Conservation (phyloP, 31 red algal genomes). For the Odonthalia washingtoniensis region DNA sequence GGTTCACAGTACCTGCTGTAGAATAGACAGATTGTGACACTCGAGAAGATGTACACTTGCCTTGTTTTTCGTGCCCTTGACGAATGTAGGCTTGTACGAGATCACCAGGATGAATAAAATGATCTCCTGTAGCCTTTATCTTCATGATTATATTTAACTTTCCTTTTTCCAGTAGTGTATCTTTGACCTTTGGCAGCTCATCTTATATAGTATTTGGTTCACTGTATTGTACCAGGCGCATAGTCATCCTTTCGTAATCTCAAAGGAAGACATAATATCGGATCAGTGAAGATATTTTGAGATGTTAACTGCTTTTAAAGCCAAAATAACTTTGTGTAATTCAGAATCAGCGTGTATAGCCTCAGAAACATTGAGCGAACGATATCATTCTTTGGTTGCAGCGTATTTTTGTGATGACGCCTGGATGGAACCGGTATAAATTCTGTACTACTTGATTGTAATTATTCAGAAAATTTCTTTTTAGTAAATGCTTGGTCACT, state of each 20-base stretch:
- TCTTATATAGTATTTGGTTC: not conserved
- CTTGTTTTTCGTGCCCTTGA: not conserved
- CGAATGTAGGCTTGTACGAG: not conserved
- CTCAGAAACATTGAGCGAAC: not conserved
- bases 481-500: conserved; percentile 1
- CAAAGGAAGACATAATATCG: conserved; percentile 10
- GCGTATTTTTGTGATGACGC: not conserved
- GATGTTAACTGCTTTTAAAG: not conserved
- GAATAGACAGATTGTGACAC: not conserved
- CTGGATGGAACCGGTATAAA: not conserved
- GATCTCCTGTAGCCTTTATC: not conserved
- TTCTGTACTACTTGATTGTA: not conserved
- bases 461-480: not conserved
- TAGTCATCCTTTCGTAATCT: not conserved
- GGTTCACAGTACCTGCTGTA: not conserved
- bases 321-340: not conserved
- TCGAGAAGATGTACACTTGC: not conserved
- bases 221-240: not conserved
- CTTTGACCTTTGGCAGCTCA: not conserved
- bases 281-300: not conserved
- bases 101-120: not conserved
- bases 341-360: not conserved
- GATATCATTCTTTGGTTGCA: conserved; percentile 14
- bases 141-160: not conserved
- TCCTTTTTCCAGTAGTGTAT: not conserved